phyloP scores from a whole-genome alignment of 176 grass and related monocot species.

The Alopecurus myosuroides region DNA sequence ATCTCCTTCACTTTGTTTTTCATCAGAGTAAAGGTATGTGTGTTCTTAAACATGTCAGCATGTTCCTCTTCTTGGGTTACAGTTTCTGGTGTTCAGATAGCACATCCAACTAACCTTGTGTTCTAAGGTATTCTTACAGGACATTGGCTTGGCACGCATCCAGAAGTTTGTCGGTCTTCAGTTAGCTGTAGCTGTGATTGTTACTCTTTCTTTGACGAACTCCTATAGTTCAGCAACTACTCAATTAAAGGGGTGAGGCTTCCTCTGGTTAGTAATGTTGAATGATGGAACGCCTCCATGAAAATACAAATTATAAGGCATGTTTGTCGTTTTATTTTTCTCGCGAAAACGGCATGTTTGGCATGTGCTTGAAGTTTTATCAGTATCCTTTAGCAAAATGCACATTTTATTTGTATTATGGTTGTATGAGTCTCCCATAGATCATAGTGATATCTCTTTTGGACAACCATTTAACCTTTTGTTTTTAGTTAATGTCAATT shows the following conservation, averaged over 20 bases:
- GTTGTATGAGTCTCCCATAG: not conserved
- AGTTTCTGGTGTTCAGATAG: not conserved
- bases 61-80: not conserved
- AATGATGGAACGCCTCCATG: not conserved
- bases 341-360: too few species aligned
- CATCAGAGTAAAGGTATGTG: constrained; percentile 74
- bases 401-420: not conserved
- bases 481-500: not conserved
- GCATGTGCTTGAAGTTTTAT: not conserved
- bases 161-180: constrained; percentile 70
- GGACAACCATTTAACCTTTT: not conserved
- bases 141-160: constrained; percentile 67
- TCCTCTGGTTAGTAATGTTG: not conserved
- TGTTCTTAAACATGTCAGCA: not conserved
- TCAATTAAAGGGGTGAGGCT: constrained; percentile 51
- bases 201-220: constrained; percentile 70
- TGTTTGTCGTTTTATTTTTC: not conserved
- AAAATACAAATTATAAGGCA: not conserved
- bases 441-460: not conserved
- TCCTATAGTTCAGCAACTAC: constrained; percentile 58
- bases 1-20: constrained; percentile 82
- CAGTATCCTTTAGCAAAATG: not conserved
- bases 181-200: constrained; percentile 55
- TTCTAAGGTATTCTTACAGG: constrained; percentile 30
- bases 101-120: not conserved